Evolutionary conservation across 768 basidiomycete species (phyloP).

Genomic region (Porphyrellus cyaneotinctus): DNA sequence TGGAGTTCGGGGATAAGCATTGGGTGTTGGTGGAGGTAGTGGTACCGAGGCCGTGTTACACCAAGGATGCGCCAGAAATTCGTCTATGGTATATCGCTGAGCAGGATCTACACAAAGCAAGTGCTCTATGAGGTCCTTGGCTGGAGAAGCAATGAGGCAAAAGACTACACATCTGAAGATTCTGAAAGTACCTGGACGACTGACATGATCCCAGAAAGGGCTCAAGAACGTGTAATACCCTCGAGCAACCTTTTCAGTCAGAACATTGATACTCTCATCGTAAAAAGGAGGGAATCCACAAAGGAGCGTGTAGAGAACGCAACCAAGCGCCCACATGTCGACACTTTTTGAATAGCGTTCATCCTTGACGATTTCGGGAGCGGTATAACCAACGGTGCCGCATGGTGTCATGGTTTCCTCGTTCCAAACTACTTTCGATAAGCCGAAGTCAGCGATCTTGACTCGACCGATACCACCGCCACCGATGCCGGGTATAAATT

Average conservation of each 20-base stretch:
- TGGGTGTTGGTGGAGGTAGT: slow-evolving; percentile 64
- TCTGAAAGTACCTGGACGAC: slow-evolving; percentile 54
- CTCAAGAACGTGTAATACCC: slow-evolving; percentile 98
- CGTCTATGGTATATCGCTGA: slow-evolving; percentile 95
- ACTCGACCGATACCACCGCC: slow-evolving; percentile 97
- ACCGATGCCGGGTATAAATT: slow-evolving; percentile 87
- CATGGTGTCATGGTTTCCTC: slow-evolving; percentile 99
- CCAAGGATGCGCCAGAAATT: slow-evolving; percentile 97
- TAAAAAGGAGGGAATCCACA: slow-evolving; percentile 99
- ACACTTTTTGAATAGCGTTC: slow-evolving; percentile 95
- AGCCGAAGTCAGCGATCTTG: slow-evolving; percentile 98
- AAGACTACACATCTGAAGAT: neutral
- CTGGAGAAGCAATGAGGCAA: slow-evolving; percentile 37
- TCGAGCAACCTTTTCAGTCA: slow-evolving; percentile 96
- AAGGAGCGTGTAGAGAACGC: slow-evolving; percentile 96
- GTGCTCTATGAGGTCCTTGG: slow-evolving; percentile 93
- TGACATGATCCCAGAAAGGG: slow-evolving; percentile 99
- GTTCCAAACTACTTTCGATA: slow-evolving; percentile 97
- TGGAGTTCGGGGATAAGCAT: slow-evolving; percentile 38
- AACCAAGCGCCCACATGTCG: slow-evolving; percentile 99
- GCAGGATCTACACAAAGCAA: slow-evolving; percentile 93
- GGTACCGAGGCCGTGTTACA: slow-evolving; percentile 67
- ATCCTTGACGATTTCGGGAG: slow-evolving; percentile 99
- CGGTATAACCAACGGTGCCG: slow-evolving; percentile 99
- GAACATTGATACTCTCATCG: slow-evolving; percentile 96